A percentile compares a stretch with the other conserved stretches of the same genome.
Evolutionary conservation across 352 stramenopile genomes (phyloP).

Genomic region (Phytophthora idaei): DNA sequence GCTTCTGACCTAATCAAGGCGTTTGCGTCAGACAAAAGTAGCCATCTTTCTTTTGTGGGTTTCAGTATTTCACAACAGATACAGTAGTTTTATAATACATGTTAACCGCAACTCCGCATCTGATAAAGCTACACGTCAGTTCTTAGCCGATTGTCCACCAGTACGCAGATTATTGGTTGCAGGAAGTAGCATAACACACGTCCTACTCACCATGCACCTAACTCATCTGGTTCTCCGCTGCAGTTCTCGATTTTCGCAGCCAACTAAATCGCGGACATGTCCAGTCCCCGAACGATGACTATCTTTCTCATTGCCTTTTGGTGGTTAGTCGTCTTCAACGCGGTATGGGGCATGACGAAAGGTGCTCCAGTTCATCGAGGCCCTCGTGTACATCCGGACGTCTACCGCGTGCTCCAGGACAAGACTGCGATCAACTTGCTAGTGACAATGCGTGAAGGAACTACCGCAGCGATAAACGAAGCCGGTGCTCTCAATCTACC

Average conservation of each 20-base stretch:
- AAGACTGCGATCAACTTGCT: constrained; percentile 39
- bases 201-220: background rate
- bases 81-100: no score
- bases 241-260: background rate
- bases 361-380: background rate
- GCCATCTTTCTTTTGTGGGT: background rate
- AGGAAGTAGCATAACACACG: background rate
- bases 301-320: background rate
- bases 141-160: background rate
- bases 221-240: background rate
- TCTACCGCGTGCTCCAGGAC: constrained; percentile 31
- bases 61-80: no score
- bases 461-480: constrained; percentile 13
- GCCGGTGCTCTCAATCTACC: background rate
- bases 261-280: background rate
- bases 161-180: background rate
- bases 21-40: constrained; percentile 23
- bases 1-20: constrained; percentile 22
- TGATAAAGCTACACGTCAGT: background rate
- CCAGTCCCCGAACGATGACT: background rate
- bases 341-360: background rate
- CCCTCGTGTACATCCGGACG: constrained; percentile 22
- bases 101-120: background rate
- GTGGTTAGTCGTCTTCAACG: constrained; percentile 3
- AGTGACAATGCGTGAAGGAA: constrained; percentile 34